Percentiles rank a stretch among this genome's conserved stretches.
phyloP scores from a whole-genome alignment of 176 grass and related monocot species.

The Oryza nivara region DNA sequence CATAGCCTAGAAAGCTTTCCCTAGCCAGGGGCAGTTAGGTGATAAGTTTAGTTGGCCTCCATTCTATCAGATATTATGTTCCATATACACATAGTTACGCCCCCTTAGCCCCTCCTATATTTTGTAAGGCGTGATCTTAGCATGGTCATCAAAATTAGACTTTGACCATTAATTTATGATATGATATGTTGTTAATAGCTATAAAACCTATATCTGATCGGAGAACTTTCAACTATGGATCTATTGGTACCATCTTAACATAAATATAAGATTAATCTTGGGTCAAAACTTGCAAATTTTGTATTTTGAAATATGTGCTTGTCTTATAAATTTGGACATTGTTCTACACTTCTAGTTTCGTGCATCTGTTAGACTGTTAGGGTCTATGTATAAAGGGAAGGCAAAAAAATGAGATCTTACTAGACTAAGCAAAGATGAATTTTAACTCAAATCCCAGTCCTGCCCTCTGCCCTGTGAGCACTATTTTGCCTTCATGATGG shows the following conservation, averaged over 20 bases:
- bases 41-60: background rate
- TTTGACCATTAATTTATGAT: background rate
- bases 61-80: background rate
- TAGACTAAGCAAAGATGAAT: background rate
- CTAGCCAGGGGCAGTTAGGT: too few species aligned
- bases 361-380: background rate
- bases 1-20: too few species aligned
- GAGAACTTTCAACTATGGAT: background rate
- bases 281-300: background rate
- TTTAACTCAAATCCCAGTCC: background rate
- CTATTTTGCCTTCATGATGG: too few species aligned
- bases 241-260: background rate
- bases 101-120: background rate
- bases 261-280: background rate
- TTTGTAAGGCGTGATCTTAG: background rate
- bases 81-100: background rate
- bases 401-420: background rate
- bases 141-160: background rate
- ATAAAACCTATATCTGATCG: background rate
- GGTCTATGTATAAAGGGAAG: background rate
- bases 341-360: background rate
- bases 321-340: background rate
- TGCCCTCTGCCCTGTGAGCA: too few species aligned
- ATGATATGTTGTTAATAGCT: background rate
- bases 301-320: background rate